phyloP scores from a whole-genome alignment of 1,284 basidiomycete genomes.

The Pyrrhoderma noxium region DNA sequence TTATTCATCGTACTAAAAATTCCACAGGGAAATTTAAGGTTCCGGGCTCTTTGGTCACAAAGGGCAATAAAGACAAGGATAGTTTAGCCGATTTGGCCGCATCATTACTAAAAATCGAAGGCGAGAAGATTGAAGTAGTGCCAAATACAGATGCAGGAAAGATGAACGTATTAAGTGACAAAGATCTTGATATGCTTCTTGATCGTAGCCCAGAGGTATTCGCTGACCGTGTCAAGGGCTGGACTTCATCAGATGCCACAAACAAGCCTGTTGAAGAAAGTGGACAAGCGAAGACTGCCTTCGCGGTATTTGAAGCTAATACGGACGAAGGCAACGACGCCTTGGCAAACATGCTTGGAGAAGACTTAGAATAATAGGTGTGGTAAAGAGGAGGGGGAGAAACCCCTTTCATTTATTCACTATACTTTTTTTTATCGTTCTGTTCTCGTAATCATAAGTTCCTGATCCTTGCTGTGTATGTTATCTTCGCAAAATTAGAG shows the following conservation, averaged over 20 bases:
- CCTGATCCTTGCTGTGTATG: too few relatives aligned
- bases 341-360: conserved; percentile 64
- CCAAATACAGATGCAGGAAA: conserved; percentile 62
- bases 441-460: too few relatives aligned
- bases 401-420: too few relatives aligned
- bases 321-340: conserved; percentile 64
- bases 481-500: too few relatives aligned
- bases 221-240: conserved; percentile 67
- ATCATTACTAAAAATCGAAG: conserved; percentile 74
- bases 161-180: conserved; percentile 71
- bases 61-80: conserved; percentile 39
- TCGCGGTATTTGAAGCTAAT: conserved; percentile 78
- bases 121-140: conserved; percentile 86
- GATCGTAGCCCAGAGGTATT: conserved; percentile 82
- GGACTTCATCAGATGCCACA: conserved; percentile 43
- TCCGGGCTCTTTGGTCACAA: conserved; percentile 40
- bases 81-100: conserved; percentile 77
- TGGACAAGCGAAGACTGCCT: conserved; percentile 49
- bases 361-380: conserved; percentile 23
- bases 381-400: too few relatives aligned
- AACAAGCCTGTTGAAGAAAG: conserved; percentile 23
- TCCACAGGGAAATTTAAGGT: conserved; percentile 69
- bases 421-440: too few relatives aligned
- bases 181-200: conserved; percentile 72
- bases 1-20: not conserved